Conservation (phyloP, 1,284 basidiomycete species). For the Pyrrhoderma noxium region DNA sequence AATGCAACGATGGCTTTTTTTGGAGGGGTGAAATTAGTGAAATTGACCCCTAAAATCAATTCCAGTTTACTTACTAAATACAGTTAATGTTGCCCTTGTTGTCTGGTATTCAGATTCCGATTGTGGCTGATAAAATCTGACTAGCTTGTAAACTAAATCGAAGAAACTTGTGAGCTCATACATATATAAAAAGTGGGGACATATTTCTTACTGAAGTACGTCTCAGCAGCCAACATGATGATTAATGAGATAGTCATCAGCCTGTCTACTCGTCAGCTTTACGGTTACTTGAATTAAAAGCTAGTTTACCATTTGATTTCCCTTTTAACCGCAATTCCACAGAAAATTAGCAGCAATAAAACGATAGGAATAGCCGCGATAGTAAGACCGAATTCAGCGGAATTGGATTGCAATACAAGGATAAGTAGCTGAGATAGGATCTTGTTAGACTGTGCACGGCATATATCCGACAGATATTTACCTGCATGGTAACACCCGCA, state of each 20-base stretch:
- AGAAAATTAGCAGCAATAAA: slow-evolving; percentile 58
- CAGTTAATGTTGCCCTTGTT: slow-evolving; percentile 67
- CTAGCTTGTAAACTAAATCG: slow-evolving; percentile 65
- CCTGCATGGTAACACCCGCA: slow-evolving; percentile 81
- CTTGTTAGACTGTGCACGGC: slow-evolving; percentile 12
- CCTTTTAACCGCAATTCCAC: slow-evolving; percentile 62
- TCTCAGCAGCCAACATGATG: slow-evolving; percentile 68
- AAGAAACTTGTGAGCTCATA: slow-evolving; percentile 1
- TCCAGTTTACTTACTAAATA: slow-evolving; percentile 45
- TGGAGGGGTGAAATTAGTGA: slow-evolving; percentile 3
- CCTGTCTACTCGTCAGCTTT: slow-evolving; percentile 29
- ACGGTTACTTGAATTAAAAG: neutral
- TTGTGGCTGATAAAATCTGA: slow-evolving; percentile 63
- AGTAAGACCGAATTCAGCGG: slow-evolving; percentile 73
- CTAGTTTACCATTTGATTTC: slow-evolving; percentile 66
- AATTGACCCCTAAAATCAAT: neutral
- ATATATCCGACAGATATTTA: slow-evolving; percentile 23
- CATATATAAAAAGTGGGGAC: slow-evolving; percentile 38
- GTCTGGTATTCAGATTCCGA: slow-evolving; percentile 51
- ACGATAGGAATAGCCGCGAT: slow-evolving; percentile 76
- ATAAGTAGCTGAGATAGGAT: slow-evolving; percentile 52
- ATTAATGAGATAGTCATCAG: slow-evolving; percentile 61
- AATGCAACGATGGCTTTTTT: slow-evolving; percentile 62
- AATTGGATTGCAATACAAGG: slow-evolving; percentile 53
- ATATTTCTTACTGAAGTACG: slow-evolving; percentile 39